Evolutionary conservation across 495 filamentous ascomycete genomes (phyloP).

Genomic region (Recurvomyces mirabilis): DNA sequence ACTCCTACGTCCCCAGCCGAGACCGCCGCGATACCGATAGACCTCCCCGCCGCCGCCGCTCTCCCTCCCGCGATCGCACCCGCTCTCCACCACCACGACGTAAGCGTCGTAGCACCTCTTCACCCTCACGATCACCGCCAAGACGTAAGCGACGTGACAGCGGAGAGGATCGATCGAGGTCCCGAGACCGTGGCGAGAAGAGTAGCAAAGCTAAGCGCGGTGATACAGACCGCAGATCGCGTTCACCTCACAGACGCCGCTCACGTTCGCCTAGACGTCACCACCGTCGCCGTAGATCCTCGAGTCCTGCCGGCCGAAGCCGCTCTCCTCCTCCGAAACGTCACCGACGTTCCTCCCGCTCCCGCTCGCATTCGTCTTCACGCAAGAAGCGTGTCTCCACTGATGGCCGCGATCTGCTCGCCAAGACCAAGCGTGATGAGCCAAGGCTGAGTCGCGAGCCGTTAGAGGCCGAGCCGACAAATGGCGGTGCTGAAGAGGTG

Average conservation of each 20-base stretch:
- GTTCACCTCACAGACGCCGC: constrained; percentile 37
- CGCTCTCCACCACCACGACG: constrained; percentile 2
- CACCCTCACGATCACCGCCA: constrained; percentile 19
- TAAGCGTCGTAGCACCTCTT: constrained; percentile 15
- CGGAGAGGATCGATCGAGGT: constrained; percentile 6
- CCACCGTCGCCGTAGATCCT: constrained; percentile 29
- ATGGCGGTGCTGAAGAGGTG: constrained; percentile 6
- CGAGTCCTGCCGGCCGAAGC: constrained; percentile 20
- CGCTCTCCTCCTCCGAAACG: constrained; percentile 37
- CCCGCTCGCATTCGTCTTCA: constrained; percentile 8
- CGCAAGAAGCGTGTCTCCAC: constrained; percentile 3
- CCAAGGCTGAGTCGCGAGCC: constrained; percentile 12
- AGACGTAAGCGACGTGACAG: constrained; percentile 8
- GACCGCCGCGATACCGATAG: constrained; percentile 11
- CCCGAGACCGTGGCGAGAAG: constrained; percentile 6
- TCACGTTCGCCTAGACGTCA: constrained; percentile 51
- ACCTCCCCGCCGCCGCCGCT: constrained; percentile 8
- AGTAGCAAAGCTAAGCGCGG: constrained; percentile 13
- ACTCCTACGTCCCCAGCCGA: constrained; percentile 45
- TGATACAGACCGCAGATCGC: constrained; percentile 13
- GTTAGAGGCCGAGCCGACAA: not conserved
- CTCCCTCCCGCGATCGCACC: constrained; percentile 13
- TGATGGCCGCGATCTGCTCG: constrained; percentile 10
- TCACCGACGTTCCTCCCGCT: constrained; percentile 3
- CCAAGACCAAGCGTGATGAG: constrained; percentile 1